phyloP scores from a whole-genome alignment of 805 yeast genomes.

The Ogataea naganishii region DNA sequence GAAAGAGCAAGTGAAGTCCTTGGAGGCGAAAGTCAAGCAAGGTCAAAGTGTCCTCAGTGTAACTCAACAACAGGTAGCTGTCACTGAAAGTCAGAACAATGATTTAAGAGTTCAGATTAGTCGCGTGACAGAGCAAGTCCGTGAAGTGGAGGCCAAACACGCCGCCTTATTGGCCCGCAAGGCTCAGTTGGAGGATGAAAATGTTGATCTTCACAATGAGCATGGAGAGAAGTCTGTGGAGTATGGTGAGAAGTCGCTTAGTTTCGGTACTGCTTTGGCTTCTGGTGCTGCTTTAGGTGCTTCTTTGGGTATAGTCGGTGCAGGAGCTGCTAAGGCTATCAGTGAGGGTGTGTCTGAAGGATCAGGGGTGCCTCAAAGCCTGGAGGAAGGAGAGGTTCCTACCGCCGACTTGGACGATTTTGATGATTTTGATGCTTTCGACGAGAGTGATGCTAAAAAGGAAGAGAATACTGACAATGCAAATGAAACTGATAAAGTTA shows the following conservation, averaged over 20 bases:
- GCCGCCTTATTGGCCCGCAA: slow-evolving; percentile 12
- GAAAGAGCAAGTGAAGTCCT: slow-evolving; percentile 44
- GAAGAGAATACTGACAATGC: slow-evolving; percentile 23
- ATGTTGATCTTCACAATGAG: slow-evolving; percentile 28
- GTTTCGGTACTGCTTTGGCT: slow-evolving; percentile 19
- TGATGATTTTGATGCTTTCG: slow-evolving; percentile 14
- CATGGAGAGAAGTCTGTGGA: slow-evolving; percentile 23
- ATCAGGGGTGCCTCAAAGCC: slow-evolving; percentile 1
- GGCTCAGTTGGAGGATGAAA: slow-evolving; percentile 27
- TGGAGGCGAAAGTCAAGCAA: slow-evolving; percentile 47
- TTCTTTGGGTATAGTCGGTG: slow-evolving; percentile 13
- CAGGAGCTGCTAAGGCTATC: slow-evolving; percentile 6
- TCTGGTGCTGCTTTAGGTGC: slow-evolving; percentile 18
- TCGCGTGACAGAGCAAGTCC: slow-evolving; percentile 15
- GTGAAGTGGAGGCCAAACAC: slow-evolving; percentile 18
- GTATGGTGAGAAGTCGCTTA: slow-evolving; percentile 22
- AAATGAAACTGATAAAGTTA: slow-evolving; percentile 28
- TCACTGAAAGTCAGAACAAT: slow-evolving; percentile 41
- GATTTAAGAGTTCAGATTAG: slow-evolving; percentile 21
- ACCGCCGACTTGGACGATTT: slow-evolving; percentile 24
- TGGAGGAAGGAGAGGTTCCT: slow-evolving; percentile 19
- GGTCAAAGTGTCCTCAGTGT: slow-evolving; percentile 58
- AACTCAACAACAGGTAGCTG: slow-evolving; percentile 60
- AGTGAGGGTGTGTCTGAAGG: slow-evolving; percentile 3
- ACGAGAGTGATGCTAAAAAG: slow-evolving; percentile 18